Percentiles rank a stretch among this genome's conserved stretches.
Evolutionary conservation across 75 land plant genomes (phyloP).

Genomic region (Sequoiadendron giganteum): DNA sequence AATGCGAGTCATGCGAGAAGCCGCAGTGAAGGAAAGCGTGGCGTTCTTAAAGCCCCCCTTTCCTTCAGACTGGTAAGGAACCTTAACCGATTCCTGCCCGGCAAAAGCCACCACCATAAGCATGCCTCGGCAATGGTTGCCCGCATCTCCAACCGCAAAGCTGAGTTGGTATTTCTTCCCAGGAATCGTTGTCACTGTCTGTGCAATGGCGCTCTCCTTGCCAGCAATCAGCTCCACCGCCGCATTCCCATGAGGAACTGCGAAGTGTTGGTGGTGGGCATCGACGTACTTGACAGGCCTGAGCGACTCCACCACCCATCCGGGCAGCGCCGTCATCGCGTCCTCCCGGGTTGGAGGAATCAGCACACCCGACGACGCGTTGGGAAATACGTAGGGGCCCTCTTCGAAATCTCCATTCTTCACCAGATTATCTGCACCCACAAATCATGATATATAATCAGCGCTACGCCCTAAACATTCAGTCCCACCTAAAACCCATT

Average conservation of each 20-base stretch:
- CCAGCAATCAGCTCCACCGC: slow-evolving; percentile 75
- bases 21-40: slow-evolving; percentile 37
- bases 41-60: slow-evolving; percentile 45
- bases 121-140: slow-evolving; percentile 24
- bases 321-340: background rate
- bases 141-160: slow-evolving; percentile 58
- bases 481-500: background rate
- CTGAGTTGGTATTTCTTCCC: slow-evolving; percentile 51
- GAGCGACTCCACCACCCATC: slow-evolving; percentile 14
- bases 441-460: background rate
- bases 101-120: slow-evolving; percentile 36
- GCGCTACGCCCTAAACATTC: too few species aligned
- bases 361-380: slow-evolving; percentile 11
- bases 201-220: slow-evolving; percentile 56
- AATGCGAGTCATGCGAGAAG: slow-evolving; percentile 20
- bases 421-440: slow-evolving; percentile 12
- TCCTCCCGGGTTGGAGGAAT: background rate
- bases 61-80: slow-evolving; percentile 1
- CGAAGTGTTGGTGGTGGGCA: slow-evolving; percentile 29
- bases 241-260: slow-evolving; percentile 31
- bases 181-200: slow-evolving; percentile 43
- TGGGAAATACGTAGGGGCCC: slow-evolving; percentile 11
- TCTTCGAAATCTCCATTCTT: slow-evolving; percentile 24
- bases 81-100: slow-evolving; percentile 8
- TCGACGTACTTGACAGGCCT: slow-evolving; percentile 14